A percentile compares a stretch with the other conserved stretches of the same genome.
Conservation (phyloP, 768 basidiomycete genomes). For the Lactarius quietus region DNA sequence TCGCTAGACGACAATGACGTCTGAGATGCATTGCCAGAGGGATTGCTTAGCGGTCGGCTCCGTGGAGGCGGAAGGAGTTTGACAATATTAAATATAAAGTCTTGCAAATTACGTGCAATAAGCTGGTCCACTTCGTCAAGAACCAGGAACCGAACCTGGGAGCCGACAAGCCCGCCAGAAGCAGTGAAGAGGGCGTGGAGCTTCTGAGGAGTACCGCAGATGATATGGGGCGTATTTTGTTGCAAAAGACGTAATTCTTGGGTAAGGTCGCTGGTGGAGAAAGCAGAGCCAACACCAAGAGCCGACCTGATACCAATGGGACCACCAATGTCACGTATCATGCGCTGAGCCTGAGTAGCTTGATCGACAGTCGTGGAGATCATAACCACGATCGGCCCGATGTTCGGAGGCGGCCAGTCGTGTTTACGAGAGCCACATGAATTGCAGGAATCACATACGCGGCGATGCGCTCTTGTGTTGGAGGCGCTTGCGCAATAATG, state of each 20-base stretch:
- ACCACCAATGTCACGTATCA: slow-evolving; percentile 91
- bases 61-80: slow-evolving; percentile 88
- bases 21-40: slow-evolving; percentile 32
- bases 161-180: slow-evolving; percentile 70
- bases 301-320: slow-evolving; percentile 90
- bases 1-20: slow-evolving; percentile 23
- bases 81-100: slow-evolving; percentile 91
- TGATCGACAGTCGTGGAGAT: slow-evolving; percentile 98
- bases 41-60: slow-evolving; percentile 54
- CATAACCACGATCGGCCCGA: slow-evolving; percentile 87
- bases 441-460: slow-evolving; percentile 94
- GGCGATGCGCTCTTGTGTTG: slow-evolving; percentile 97
- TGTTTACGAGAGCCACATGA: slow-evolving; percentile 70
- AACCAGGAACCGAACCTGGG: slow-evolving; percentile 89
- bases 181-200: slow-evolving; percentile 86
- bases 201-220: slow-evolving; percentile 97
- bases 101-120: slow-evolving; percentile 94
- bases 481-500: slow-evolving; percentile 98
- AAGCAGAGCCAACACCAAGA: slow-evolving; percentile 78
- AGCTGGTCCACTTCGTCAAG: slow-evolving; percentile 98
- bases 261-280: slow-evolving; percentile 52
- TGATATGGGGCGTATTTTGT: slow-evolving; percentile 90
- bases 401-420: slow-evolving; percentile 54
- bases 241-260: slow-evolving; percentile 83
- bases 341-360: slow-evolving; percentile 93